A percentile compares a stretch with the other conserved stretches of the same genome.
Conservation (phyloP, 129 eudicot species). For the Helianthus tuberosus region DNA sequence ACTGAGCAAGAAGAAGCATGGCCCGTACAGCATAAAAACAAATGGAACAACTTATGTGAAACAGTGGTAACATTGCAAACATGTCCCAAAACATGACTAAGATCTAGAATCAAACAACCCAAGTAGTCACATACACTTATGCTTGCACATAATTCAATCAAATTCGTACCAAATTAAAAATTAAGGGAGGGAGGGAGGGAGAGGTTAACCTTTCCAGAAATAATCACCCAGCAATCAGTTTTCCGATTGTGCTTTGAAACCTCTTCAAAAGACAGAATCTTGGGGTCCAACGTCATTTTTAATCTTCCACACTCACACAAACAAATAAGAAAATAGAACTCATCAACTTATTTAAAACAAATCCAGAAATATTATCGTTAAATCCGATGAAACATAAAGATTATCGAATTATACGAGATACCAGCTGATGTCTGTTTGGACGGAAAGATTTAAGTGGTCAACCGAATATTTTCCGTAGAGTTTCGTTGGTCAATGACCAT, state of each 20-base stretch:
- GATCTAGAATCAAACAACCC: too few relatives aligned
- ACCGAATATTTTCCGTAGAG: not conserved
- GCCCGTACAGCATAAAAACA: too few relatives aligned
- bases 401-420: constrained; percentile 21
- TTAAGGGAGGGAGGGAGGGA: not conserved
- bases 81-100: too few relatives aligned
- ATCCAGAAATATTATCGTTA: not conserved
- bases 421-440: not conserved
- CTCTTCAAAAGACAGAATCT: constrained; percentile 48
- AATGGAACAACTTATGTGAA: too few relatives aligned
- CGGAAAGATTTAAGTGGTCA: not conserved
- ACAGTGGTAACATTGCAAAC: too few relatives aligned
- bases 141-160: too few relatives aligned
- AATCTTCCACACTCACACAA: not conserved
- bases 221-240: constrained; percentile 72
- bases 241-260: constrained; percentile 53
- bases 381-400: not conserved
- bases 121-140: too few relatives aligned
- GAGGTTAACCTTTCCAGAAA: constrained; percentile 62
- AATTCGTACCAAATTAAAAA: too few relatives aligned
- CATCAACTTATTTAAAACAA: not conserved
- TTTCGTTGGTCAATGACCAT: not conserved
- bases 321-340: not conserved
- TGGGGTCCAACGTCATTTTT: constrained; percentile 44
- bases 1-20: too few relatives aligned